Conservation (phyloP, 2,329 filamentous ascomycete genomes). For the Hymenoscyphus albidus region DNA sequence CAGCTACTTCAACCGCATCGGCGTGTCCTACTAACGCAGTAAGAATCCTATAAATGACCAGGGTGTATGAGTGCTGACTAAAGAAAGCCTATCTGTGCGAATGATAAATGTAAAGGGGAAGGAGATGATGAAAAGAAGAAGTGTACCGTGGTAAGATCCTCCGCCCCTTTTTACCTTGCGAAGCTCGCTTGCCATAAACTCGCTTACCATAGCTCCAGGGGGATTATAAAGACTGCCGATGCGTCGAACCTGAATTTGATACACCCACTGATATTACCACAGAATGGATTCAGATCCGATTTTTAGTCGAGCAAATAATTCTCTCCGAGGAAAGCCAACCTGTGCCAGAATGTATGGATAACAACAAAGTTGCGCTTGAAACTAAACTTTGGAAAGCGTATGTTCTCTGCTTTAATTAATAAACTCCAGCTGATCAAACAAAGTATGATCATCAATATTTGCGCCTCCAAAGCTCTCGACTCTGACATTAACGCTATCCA, state of each 20-base stretch:
- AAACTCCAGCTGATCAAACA: background rate
- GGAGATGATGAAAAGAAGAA: background rate
- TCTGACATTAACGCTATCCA: background rate
- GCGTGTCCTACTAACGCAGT: background rate
- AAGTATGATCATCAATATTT: background rate
- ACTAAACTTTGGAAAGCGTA: slow-evolving; percentile 2
- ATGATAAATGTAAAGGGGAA: background rate
- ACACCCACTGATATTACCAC: background rate
- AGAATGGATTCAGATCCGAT: background rate
- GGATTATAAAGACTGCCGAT: background rate
- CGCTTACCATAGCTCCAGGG: background rate
- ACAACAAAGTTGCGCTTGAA: slow-evolving; percentile 2
- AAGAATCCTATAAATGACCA: background rate
- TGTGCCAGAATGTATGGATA: background rate
- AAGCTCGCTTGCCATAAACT: too few species aligned
- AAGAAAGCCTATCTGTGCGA: background rate
- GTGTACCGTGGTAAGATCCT: background rate
- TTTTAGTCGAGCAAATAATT: background rate
- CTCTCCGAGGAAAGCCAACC: background rate
- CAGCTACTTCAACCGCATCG: background rate
- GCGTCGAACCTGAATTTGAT: background rate
- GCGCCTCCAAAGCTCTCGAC: background rate
- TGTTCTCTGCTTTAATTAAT: background rate
- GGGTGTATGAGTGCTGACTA: background rate
- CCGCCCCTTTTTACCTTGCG: background rate